phyloP scores from a whole-genome alignment of 163 green algal genomes.

The Picocystis sp. region DNA sequence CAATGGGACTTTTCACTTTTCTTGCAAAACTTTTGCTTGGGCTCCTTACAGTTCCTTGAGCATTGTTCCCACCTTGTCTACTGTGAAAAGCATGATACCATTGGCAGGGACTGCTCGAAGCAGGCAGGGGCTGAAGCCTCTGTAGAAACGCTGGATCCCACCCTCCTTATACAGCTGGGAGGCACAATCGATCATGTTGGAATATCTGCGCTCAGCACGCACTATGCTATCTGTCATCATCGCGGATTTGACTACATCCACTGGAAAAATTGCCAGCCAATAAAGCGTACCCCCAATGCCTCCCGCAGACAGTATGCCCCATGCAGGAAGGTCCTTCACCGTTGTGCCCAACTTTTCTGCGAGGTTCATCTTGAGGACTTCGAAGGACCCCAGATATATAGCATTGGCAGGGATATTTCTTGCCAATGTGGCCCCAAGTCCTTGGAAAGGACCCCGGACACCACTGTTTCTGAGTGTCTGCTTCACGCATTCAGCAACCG shows the following conservation, averaged over 20 bases:
- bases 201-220: conserved; percentile 49
- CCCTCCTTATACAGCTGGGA: conserved; percentile 58
- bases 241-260: conserved; percentile 84
- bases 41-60: conserved; percentile 26
- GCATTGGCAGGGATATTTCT: conserved; percentile 80
- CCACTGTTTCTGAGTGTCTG: conserved; percentile 50
- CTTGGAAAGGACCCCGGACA: conserved; percentile 22
- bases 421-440: conserved; percentile 57
- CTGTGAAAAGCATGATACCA: conserved; percentile 75
- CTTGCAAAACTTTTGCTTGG: too few relatives aligned
- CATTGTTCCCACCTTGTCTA: conserved; percentile 54
- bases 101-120: conserved; percentile 73
- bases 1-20: too few relatives aligned
- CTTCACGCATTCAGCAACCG: conserved; percentile 43
- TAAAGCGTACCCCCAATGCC: conserved; percentile 61
- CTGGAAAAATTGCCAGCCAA: conserved; percentile 77
- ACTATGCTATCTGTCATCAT: conserved; percentile 79
- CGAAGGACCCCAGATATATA: conserved; percentile 83
- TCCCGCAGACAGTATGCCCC: conserved; percentile 18
- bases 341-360: conserved; percentile 26
- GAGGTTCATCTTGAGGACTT: conserved; percentile 61
- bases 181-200: conserved; percentile 36
- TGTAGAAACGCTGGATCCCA: conserved; percentile 68
- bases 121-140: conserved; percentile 78
- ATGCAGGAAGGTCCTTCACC: conserved; percentile 24